phyloP scores from a whole-genome alignment of 2,329 filamentous ascomycete genomes.

The Talaromyces sp. region DNA sequence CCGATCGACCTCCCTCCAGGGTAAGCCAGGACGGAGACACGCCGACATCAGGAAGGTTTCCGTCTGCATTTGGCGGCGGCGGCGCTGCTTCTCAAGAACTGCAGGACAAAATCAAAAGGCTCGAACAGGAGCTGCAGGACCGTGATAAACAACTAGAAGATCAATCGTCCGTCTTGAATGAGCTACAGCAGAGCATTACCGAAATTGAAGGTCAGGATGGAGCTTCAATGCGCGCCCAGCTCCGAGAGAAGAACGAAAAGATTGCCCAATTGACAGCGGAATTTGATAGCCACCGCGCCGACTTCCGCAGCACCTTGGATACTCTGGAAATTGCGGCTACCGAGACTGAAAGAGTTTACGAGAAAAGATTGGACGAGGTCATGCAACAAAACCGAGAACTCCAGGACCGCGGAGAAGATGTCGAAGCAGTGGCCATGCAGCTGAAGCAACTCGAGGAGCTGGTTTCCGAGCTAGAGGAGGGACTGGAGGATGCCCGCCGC shows the following conservation, averaged over 20 bases:
- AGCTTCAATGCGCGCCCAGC: conserved; percentile 68
- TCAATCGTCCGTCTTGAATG: conserved; percentile 72
- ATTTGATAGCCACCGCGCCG: conserved; percentile 89
- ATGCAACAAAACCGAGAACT: conserved; percentile 78
- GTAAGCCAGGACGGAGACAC: conserved; percentile 34
- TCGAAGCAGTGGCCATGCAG: conserved; percentile 84
- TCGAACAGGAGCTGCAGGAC: conserved; percentile 72
- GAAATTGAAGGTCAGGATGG: conserved; percentile 78
- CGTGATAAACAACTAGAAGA: conserved; percentile 84
- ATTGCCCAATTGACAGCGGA: conserved; percentile 89
- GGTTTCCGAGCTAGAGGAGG: conserved; percentile 94
- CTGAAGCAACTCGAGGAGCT: conserved; percentile 93
- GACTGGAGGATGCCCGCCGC: conserved; percentile 85
- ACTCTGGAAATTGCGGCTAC: conserved; percentile 92
- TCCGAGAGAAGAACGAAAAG: conserved; percentile 95
- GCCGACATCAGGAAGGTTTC: conserved; percentile 7
- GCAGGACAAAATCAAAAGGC: conserved; percentile 67
- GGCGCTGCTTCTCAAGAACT: conserved; percentile 31
- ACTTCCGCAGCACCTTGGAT: conserved; percentile 95
- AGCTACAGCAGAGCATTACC: conserved; percentile 85
- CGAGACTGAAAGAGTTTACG: conserved; percentile 91
- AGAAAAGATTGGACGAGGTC: conserved; percentile 55
- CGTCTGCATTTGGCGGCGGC: background rate
- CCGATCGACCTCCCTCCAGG: conserved; percentile 35
- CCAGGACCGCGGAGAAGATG: conserved; percentile 77